phyloP scores from a whole-genome alignment of 2,329 filamentous ascomycete species.

The Clarireedia monteithiana region DNA sequence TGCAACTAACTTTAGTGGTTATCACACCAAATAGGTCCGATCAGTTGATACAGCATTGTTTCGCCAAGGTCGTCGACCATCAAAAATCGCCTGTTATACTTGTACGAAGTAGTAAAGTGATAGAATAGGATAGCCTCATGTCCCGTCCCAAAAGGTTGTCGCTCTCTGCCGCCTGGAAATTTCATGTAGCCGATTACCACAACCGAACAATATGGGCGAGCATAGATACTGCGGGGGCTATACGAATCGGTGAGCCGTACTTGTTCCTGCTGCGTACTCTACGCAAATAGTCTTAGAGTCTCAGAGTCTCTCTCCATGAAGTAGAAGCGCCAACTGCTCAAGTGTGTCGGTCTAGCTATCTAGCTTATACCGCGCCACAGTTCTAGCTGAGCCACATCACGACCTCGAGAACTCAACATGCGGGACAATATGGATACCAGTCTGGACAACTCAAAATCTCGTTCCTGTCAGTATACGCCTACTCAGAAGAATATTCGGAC shows the following conservation, averaged over 20 bases:
- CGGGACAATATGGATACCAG: too few species aligned
- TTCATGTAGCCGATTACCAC: background rate
- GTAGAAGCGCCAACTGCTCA: background rate
- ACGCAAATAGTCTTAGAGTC: too few species aligned
- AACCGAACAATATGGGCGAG: background rate
- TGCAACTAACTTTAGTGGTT: background rate
- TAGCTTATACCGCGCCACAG: background rate
- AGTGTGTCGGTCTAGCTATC: background rate
- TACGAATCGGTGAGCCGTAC: background rate
- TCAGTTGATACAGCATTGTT: slow-evolving; percentile 2
- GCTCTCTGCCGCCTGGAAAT: background rate
- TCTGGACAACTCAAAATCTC: too few species aligned
- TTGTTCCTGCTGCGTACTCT: background rate
- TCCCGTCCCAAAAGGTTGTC: background rate
- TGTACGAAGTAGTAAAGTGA: too few species aligned
- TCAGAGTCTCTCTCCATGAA: too few species aligned
- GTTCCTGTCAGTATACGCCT: too few species aligned
- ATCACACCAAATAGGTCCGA: background rate
- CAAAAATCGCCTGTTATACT: background rate
- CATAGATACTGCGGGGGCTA: too few species aligned
- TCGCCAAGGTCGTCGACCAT: background rate
- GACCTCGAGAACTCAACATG: background rate
- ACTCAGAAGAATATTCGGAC: background rate
- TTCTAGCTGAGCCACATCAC: background rate
- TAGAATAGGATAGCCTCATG: too few species aligned